These are phyloP conservation scores for Oenanthe sinensis DNA, from an alignment of 129 eudicot species.

Conservation along the genomic window DNA sequence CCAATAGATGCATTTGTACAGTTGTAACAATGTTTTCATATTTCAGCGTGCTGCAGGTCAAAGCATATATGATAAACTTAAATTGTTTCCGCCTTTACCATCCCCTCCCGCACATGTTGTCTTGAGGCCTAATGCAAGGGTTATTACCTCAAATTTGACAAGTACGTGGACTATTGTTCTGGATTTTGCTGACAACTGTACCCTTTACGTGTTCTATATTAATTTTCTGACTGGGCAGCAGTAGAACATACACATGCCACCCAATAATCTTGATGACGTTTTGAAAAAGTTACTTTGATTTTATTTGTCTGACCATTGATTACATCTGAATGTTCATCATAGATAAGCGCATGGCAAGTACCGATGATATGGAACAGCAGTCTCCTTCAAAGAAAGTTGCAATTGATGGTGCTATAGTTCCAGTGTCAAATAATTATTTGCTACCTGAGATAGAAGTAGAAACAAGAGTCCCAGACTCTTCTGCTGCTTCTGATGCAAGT, in stretches of 20 bases:
- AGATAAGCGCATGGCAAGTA: slow-evolving; percentile 45
- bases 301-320: slow-evolving; percentile 10
- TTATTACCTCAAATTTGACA: slow-evolving; percentile 27
- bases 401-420: slow-evolving; percentile 36
- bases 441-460: slow-evolving; percentile 22
- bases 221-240: background rate
- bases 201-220: too few relatives aligned
- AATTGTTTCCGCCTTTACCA: slow-evolving; percentile 47
- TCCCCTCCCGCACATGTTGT: slow-evolving; percentile 30
- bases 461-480: slow-evolving; percentile 9
- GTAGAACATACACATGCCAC: background rate
- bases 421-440: slow-evolving; percentile 21
- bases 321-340: slow-evolving; percentile 1
- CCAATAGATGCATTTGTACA: slow-evolving; percentile 8
- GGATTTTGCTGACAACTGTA: background rate
- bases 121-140: slow-evolving; percentile 28
- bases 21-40: slow-evolving; percentile 5
- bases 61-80: slow-evolving; percentile 52
- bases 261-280: background rate
- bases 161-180: slow-evolving; percentile 17
- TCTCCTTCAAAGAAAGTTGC: slow-evolving; percentile 32
- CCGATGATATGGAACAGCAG: slow-evolving; percentile 40
- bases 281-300: background rate
- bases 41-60: slow-evolving; percentile 68
- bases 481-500: slow-evolving; percentile 24